A percentile compares a stretch with the other conserved stretches of the same genome.
phyloP scores from a whole-genome alignment of 495 filamentous ascomycete species.

The Aspergillus nanangensis region DNA sequence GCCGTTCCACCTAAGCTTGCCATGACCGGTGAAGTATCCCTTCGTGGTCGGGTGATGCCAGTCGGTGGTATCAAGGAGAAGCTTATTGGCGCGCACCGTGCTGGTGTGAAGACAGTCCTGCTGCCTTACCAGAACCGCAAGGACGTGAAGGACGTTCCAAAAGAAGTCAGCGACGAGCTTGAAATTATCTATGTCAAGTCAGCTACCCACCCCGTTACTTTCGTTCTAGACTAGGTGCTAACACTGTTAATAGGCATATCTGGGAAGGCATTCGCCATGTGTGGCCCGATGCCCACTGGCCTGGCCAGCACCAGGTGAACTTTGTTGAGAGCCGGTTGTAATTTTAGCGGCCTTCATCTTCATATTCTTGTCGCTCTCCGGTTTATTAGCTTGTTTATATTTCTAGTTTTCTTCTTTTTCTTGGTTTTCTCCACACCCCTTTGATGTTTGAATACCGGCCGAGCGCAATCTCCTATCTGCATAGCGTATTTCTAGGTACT shows the following conservation, averaged over 20 bases:
- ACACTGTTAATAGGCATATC: constrained; percentile 57
- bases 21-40: constrained; percentile 94
- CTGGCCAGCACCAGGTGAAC: constrained; percentile 59
- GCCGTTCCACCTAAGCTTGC: constrained; percentile 87
- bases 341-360: constrained; percentile 1
- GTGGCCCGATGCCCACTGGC: constrained; percentile 83
- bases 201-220: constrained; percentile 23
- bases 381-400: constrained; percentile 1
- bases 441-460: not conserved
- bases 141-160: constrained; percentile 86
- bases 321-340: constrained; percentile 61
- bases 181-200: constrained; percentile 87
- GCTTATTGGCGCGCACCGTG: constrained; percentile 87
- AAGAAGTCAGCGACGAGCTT: constrained; percentile 83
- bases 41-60: constrained; percentile 81
- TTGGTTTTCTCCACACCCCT: not conserved
- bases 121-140: constrained; percentile 86
- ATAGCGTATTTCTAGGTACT: constrained; percentile 20
- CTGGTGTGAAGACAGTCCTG: constrained; percentile 91
- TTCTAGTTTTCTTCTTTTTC: not conserved
- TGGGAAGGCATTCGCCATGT: constrained; percentile 82
- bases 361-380: not conserved
- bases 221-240: not conserved
- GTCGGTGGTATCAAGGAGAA: constrained; percentile 99
- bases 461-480: constrained; percentile 10